Evolutionary conservation across 192 early-diverging fungal species (phyloP), one percentile per base, ranked within the genome.

Genomic region (Coemansia guatemalensis): DNA sequence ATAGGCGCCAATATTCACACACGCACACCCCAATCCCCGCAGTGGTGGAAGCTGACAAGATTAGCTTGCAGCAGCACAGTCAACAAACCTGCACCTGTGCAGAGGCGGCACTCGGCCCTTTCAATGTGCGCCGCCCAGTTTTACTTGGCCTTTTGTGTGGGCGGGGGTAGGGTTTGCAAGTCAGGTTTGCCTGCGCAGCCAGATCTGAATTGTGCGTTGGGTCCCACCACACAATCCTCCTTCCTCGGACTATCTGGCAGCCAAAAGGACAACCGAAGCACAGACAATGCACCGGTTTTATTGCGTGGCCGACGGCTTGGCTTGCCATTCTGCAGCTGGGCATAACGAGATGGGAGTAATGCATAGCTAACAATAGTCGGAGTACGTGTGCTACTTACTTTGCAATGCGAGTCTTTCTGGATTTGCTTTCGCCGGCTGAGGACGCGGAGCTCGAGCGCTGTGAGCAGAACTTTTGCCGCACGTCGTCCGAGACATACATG

Each of bases 371-470:
- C 3, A 44, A 39, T 9, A 39, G 17, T 44, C 14, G 12, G 39
- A 17, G 11, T n/a, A n/a, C n/a, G n/a, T 44, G 39, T 44, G 39
- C 3, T 44, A 66, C 77, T 65, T 80, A 80, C 77, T 49, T 74
- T 74, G 71, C 62, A 47, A 74, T 70, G 17, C 68, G 51, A 29
- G 77, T 58, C 56, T 71, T 74, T 1, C 64, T 49, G 2, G 68
- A 48, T 58, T 62, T 67, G 65, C 49, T 52, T 29, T 80, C 78
- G 55, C 72, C 72, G 21, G 64, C 61, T 8, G 78, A 74, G 24
- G 78, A 80, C n/a, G 69, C 65, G 6, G 78, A 80, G 65, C 68
- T 74, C 14, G 78, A 80, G 22, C 78, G 68, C 44, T 69, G 57
- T 29, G 57, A 29, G 51, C 68, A 56, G 58, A 80, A 80, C 55